Percentiles rank a stretch among this genome's conserved stretches.
These are phyloP conservation scores for Mycena rebaudengoi DNA, from an alignment of 768 basidiomycete genomes.

Conservation along the genomic window DNA sequence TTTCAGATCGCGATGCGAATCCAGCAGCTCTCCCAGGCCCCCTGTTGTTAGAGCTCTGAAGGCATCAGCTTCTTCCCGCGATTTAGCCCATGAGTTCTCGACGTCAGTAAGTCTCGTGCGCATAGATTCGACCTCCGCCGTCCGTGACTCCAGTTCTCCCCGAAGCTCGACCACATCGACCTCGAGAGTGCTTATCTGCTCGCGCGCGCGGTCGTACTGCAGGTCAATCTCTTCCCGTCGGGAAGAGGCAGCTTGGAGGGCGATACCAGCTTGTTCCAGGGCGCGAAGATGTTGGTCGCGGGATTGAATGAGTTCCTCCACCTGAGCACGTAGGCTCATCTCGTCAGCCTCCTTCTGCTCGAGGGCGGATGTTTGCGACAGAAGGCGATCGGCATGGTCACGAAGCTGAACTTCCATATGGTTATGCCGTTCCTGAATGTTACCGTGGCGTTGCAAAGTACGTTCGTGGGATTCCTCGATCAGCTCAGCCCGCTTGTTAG, in stretches of 20 bases:
- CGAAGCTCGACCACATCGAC: conserved; percentile 80
- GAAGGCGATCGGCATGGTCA: conserved; percentile 78
- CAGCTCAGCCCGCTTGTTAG: conserved; percentile 77
- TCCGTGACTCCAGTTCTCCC: conserved; percentile 81
- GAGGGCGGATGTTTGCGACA: conserved; percentile 75
- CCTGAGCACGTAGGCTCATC: conserved; percentile 64
- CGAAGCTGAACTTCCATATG: conserved; percentile 70
- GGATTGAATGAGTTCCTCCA: conserved; percentile 74
- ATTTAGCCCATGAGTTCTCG: conserved; percentile 92
- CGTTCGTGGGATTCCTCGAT: conserved; percentile 75
- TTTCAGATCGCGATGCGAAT: conserved; percentile 86
- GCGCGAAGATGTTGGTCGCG: conserved; percentile 89
- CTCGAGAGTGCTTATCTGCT: conserved; percentile 76
- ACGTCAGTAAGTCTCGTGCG: conserved; percentile 75
- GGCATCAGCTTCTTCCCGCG: conserved; percentile 92
- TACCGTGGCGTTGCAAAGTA: conserved; percentile 68
- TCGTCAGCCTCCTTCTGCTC: conserved; percentile 87
- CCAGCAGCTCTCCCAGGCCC: conserved; percentile 85
- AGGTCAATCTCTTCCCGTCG: conserved; percentile 83
- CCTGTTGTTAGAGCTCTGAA: conserved; percentile 88
- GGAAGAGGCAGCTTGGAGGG: conserved; percentile 77
- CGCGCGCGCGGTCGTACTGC: conserved; percentile 74
- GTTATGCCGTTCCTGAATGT: conserved; percentile 72
- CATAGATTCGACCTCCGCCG: conserved; percentile 76
- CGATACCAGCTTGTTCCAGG: conserved; percentile 84